Base-by-base conservation (phyloP, 2,329 filamentous ascomycete species). In the Ophiostoma sp. region DNA sequence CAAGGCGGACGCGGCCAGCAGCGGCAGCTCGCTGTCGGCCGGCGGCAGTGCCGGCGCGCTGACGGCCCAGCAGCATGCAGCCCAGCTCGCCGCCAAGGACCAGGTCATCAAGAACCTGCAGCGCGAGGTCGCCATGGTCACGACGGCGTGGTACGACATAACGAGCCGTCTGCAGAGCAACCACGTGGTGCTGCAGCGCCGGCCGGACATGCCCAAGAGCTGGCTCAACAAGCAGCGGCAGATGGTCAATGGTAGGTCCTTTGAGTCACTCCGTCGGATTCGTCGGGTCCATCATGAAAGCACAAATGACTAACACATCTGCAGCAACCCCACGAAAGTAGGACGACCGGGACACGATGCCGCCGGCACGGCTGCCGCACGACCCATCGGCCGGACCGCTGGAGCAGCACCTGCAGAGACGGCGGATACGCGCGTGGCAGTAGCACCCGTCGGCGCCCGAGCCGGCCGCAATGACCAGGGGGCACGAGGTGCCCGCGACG, bases 121-220 rank as follows among this genome's bases (percentile, higher is more conserved):
- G 76, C 86, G 89, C 73, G 92, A 96, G 77, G 92, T 92, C 76
- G 84, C 84, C 52, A 83, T 95, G 75, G 92, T 96, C 74, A 83
- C 89, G 40, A 90, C 88, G n/a, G 92, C 92, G 2, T 96, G 91
- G 91, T 93, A 93, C 79, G 91, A 94, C 77, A 84, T 95, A 74
- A 88, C 89, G 40, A 88, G 84, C 75, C 84, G 92, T 66, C 78
- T 96, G 73, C 91, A 95, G 79, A 93, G 90, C 79, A 94, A 93
- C 76, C 90, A 91, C 71, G 89, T 94, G 58, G 87, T 91, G 67
- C 79, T 96, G 71, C 89, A 93, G 75, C 82, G 92, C 72, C 84
- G 90, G 73, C 86, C 87, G 73, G 90, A 94, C 73, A 85, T 85
- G 73, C 89, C 91, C 14, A 89, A 87, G 78, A 93, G 90, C 78